A percentile compares a stretch with the other conserved stretches of the same genome.
Evolutionary conservation across 495 filamentous ascomycete species (phyloP).

Genomic region (Beverwykella pulmonaria): DNA sequence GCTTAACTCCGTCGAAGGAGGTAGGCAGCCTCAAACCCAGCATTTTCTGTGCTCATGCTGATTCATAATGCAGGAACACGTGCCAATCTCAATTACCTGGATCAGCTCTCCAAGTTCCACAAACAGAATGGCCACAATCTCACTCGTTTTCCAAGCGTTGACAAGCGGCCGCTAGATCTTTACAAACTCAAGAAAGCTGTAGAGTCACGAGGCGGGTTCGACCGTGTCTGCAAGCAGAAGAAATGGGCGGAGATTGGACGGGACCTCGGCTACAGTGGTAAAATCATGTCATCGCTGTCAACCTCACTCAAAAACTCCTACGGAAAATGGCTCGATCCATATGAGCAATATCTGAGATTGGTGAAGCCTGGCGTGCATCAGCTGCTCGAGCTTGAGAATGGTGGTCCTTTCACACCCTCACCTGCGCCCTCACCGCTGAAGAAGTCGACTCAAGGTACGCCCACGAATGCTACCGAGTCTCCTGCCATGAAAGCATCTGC

Average conservation of each 20-base stretch:
- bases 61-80: constrained; percentile 68
- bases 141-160: constrained; percentile 91
- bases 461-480: constrained; percentile 66
- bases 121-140: constrained; percentile 94
- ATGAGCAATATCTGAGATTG: constrained; percentile 89
- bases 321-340: constrained; percentile 92
- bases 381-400: constrained; percentile 89
- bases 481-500: constrained; percentile 71
- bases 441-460: constrained; percentile 68
- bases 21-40: constrained; percentile 58
- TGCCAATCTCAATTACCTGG: constrained; percentile 93
- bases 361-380: constrained; percentile 98
- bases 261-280: constrained; percentile 96
- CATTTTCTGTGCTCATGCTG: constrained; percentile 20
- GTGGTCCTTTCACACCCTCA: constrained; percentile 92
- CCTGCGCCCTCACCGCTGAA: constrained; percentile 85
- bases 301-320: constrained; percentile 99
- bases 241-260: constrained; percentile 99
- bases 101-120: constrained; percentile 94
- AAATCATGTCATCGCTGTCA: constrained; percentile 99
- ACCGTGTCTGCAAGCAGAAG: constrained; percentile 93
- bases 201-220: constrained; percentile 89
- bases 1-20: constrained; percentile 97
- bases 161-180: constrained; percentile 95
- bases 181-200: constrained; percentile 97